Base-by-base conservation (phyloP, 2,329 filamentous ascomycete species). In the Chaetomiaceae sp. region DNA sequence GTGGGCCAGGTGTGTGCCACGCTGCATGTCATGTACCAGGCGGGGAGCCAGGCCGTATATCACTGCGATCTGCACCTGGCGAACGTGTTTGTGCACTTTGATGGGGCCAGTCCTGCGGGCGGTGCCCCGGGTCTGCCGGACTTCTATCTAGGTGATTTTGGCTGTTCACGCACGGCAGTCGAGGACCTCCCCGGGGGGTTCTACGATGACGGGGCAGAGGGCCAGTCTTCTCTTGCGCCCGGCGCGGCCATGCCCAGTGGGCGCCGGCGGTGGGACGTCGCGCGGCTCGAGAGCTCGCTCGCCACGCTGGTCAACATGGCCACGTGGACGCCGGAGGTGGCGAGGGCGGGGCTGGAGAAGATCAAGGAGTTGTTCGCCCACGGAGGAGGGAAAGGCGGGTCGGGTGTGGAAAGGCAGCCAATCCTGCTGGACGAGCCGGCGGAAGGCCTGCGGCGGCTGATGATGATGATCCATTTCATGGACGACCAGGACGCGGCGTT, bases 1-100 rank as follows among this genome's bases (percentile, higher is more conserved):
- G 43, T 49, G 29, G 20, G 19, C 6, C 49, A 53, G 20, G 47
- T 51, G 2, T 38, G 49, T 30, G 46, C 49, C 43, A 51, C 51
- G 1, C 30, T 53, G 12, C 41, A 53, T 12, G 29, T 51, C 40
- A 49, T 53, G 45, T 53, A 53, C 38, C 24, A 45, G 3, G 37
- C 33, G 38, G 49, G 49, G n/a, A 14, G 1, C 7, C 32, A 49
- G 17, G 20, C 46, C 3, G 26, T 53, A 3, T 49, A 47, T 15
- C 51, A 51, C 26, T 34, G 46, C 14, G 51, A 53, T 12, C 36
- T 51, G 35, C 49, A 53, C 20, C 14, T 35, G 3, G 34, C 11
- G 17, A 51, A 53, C 38, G 24, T 53, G 1, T 53, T 51, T 6
- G 9, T 51, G 8, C 51, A 53, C 11, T 53, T 38, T 14, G 29